Evolutionary conservation across 345 rosid species (phyloP).

Genomic region (Populus euphratica): DNA sequence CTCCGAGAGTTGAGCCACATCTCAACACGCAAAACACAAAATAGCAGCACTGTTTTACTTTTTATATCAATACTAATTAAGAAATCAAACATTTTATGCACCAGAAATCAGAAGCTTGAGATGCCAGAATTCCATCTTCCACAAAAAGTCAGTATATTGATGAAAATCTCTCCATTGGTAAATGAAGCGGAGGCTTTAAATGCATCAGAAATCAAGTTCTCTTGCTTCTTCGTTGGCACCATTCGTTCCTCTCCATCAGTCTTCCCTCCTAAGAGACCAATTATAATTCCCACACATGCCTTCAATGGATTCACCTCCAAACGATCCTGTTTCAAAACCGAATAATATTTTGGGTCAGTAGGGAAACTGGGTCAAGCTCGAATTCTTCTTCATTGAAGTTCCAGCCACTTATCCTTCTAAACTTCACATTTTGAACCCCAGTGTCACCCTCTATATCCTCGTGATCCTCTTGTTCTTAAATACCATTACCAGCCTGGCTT

Average conservation of each 20-base stretch:
- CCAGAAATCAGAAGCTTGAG: neutral
- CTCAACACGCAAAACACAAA: too few species aligned
- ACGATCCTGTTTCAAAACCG: conserved; percentile 24
- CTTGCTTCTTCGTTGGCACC: conserved; percentile 40
- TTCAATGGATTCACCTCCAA: conserved; percentile 39
- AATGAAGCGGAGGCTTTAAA: neutral
- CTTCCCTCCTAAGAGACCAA: conserved; percentile 53
- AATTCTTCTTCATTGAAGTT: conserved; percentile 71
- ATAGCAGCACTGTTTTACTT: neutral
- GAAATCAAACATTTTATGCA: neutral
- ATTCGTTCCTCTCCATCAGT: conserved; percentile 47
- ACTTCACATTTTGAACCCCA: conserved; percentile 28
- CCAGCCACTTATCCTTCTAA: conserved; percentile 90
- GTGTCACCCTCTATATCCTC: conserved; percentile 10
- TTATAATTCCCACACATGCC: conserved; percentile 39
- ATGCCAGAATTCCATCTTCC: neutral
- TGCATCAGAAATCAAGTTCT: conserved; percentile 35
- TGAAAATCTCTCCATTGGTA: neutral
- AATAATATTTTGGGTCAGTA: conserved; percentile 14
- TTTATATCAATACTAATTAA: neutral
- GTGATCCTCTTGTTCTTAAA: conserved; percentile 24
- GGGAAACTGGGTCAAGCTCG: conserved; percentile 78
- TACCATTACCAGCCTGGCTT: conserved; percentile 7
- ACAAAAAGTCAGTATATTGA: too few species aligned
- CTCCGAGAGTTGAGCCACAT: too few species aligned